Evolutionary conservation across 306 rosid species (phyloP).

Genomic region (Ormosia semicastrata): DNA sequence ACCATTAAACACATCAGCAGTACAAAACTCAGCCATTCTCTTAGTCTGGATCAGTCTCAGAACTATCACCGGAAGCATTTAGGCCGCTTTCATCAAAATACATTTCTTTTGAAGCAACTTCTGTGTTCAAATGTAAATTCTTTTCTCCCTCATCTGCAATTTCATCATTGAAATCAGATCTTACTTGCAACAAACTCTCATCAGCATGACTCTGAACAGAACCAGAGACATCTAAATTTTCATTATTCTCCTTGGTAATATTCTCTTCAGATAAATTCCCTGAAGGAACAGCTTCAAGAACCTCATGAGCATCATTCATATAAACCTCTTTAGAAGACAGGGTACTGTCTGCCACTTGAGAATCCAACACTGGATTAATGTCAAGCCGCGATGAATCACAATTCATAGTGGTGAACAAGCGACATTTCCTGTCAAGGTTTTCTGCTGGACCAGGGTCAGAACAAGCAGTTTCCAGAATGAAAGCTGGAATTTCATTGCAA

Average conservation of each 20-base stretch:
- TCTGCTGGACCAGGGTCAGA: slow-evolving; percentile 25
- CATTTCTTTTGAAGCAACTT: slow-evolving; percentile 40
- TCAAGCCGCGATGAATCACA: slow-evolving; percentile 27
- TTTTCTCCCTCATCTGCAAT: slow-evolving; percentile 18
- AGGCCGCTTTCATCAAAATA: slow-evolving; percentile 27
- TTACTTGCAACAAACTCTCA: slow-evolving; percentile 30
- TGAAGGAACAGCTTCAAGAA: slow-evolving; percentile 38
- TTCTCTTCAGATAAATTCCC: slow-evolving; percentile 34
- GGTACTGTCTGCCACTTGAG: slow-evolving; percentile 21
- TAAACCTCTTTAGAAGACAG: slow-evolving; percentile 28
- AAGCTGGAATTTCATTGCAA: slow-evolving; percentile 19
- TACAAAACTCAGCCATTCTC: slow-evolving; percentile 30
- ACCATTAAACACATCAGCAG: slow-evolving; percentile 1
- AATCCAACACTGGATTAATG: slow-evolving; percentile 16
- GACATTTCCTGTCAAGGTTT: slow-evolving; percentile 28
- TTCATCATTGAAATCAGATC: slow-evolving; percentile 34
- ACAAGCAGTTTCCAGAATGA: slow-evolving; percentile 19
- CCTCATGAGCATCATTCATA: slow-evolving; percentile 31
- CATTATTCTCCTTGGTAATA: slow-evolving; percentile 23
- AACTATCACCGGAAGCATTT: slow-evolving; percentile 41
- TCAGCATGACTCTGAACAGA: slow-evolving; percentile 29
- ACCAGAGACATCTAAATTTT: slow-evolving; percentile 24
- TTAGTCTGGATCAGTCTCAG: slow-evolving; percentile 29
- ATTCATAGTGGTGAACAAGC: background rate
- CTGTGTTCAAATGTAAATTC: slow-evolving; percentile 13